Percentiles rank a stretch among this genome's conserved stretches.
These are phyloP conservation scores for Xerocomellus chrysenteron DNA, from an alignment of 768 basidiomycete species.

Conservation along the genomic window DNA sequence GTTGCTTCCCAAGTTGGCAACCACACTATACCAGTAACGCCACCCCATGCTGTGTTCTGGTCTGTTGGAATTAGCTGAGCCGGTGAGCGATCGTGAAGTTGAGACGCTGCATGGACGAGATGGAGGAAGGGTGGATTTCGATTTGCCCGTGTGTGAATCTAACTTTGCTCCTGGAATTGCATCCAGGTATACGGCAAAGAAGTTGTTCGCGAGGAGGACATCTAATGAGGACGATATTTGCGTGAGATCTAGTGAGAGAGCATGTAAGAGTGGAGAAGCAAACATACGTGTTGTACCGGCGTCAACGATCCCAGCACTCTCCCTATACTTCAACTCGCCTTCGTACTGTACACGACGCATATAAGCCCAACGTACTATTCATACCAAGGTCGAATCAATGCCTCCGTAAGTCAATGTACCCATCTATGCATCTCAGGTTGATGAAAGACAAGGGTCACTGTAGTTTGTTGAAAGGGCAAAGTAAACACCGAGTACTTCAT, in stretches of 20 bases:
- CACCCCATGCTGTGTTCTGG: slow-evolving; percentile 18
- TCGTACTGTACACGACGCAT: slow-evolving; percentile 11
- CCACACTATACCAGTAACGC: neutral
- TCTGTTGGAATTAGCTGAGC: slow-evolving; percentile 18
- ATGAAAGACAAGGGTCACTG: neutral
- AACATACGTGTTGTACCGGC: slow-evolving; percentile 26
- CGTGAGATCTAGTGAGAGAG: neutral
- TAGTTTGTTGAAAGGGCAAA: slow-evolving; percentile 22
- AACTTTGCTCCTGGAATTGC: slow-evolving; percentile 16
- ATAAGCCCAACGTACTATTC: neutral
- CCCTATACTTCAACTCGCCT: slow-evolving; percentile 21
- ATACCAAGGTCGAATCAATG: slow-evolving; percentile 15
- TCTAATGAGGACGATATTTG: neutral
- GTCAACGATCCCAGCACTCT: slow-evolving; percentile 28
- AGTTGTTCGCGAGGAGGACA: slow-evolving; percentile 24
- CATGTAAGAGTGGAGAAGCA: too few species aligned
- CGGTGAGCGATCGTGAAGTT: slow-evolving; percentile 9
- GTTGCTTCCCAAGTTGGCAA: neutral
- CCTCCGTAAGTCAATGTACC: slow-evolving; percentile 30
- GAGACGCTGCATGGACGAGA: slow-evolving; percentile 16
- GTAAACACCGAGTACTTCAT: neutral
- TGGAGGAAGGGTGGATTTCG: slow-evolving; percentile 14
- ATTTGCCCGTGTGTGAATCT: slow-evolving; percentile 10
- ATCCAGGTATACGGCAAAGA: slow-evolving; percentile 14
- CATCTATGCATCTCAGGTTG: slow-evolving; percentile 14